These are phyloP conservation scores for Coemansia sp. DNA, from an alignment of 192 early-diverging fungal species.

Conservation along the genomic window DNA sequence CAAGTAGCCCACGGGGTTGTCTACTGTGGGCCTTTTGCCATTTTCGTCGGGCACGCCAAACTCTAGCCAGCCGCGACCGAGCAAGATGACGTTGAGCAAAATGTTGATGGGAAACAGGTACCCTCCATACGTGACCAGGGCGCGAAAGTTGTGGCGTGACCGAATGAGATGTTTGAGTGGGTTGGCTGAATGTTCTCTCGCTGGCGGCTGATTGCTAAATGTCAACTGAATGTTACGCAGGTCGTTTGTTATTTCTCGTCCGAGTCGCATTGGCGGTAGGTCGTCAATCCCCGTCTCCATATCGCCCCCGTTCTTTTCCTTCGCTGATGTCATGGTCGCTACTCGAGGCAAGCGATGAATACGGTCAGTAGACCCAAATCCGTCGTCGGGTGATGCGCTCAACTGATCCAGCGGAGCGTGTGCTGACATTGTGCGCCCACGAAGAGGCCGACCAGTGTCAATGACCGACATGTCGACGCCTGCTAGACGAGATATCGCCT, in stretches of 20 bases:
- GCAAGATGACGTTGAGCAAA: constrained; percentile 52
- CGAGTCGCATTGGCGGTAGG: constrained; percentile 36
- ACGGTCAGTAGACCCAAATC: constrained; percentile 3
- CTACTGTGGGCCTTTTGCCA: constrained; percentile 21
- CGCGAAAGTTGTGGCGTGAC: constrained; percentile 56
- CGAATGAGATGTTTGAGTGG: constrained; percentile 45
- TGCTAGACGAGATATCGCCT: constrained; percentile 2
- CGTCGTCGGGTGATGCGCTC: constrained; percentile 5
- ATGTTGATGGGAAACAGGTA: constrained; percentile 56
- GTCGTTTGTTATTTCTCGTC: constrained; percentile 45
- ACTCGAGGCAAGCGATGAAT: constrained; percentile 30
- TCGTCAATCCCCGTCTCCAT: constrained; percentile 39
- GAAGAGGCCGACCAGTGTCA: constrained; percentile 30
- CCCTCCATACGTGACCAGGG: constrained; percentile 51
- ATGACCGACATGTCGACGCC: constrained; percentile 18
- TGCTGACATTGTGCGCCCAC: constrained; percentile 40
- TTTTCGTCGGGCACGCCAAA: constrained; percentile 12
- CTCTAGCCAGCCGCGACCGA: constrained; percentile 54
- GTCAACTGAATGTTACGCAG: constrained; percentile 54
- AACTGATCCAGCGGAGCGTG: not conserved
- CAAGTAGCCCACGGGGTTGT: constrained; percentile 47
- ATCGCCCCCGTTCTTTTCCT: constrained; percentile 30
- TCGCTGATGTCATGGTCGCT: constrained; percentile 24
- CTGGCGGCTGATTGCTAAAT: constrained; percentile 26
- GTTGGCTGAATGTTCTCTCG: constrained; percentile 11